Evolutionary conservation across 352 stramenopile species (phyloP), one percentile per base, ranked within the genome.

Genomic region (Saprolegnia parasitica): DNA sequence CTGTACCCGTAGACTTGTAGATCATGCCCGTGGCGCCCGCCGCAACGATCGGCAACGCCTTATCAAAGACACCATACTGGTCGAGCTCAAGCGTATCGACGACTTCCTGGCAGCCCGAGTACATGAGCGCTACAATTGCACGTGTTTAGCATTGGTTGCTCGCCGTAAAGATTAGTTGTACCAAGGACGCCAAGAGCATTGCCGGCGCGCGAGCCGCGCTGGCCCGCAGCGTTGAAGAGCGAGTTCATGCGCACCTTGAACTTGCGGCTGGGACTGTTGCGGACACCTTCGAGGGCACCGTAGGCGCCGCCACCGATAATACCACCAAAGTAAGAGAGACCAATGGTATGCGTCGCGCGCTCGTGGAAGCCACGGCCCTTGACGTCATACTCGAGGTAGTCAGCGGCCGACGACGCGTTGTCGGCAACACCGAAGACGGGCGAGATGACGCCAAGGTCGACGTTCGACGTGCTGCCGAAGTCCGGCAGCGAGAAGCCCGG

Each of bases 211-310:
- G 87, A 95, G 26, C 87, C 87, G 9, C 86, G 86, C 54, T 88
- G 76, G 4, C 83, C 84, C 10, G 86, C 86, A 42, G 84, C 84
- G 72, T 95, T 95, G 77, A 95, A 89, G n/a, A 95, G 73, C 71
- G 83, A 82, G 68, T 95, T 95, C 81, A 95, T 89, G 67, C 86
- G 74, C 57, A 95, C 93, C 72, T 93, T 93, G 75, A 95, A 89
- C 77, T 93, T 95, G 58, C 82, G 79, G 74, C 81, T 92, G 15
- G 87, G 87, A 24, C 85, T 89, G 56, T 81, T 81, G 32, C 76
- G 45, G 40, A 93, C 89, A 62, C 87, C 87, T 61, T 85, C 79
- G 49, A 81, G 58, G 4, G 85, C 86, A 60, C 87, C 87, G 52
- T 83, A 87, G 1, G 81, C 54, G 46, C 87, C 87, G 60, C 87